Conservation (phyloP, 441 rosid genomes). For the Croton setiger region DNA sequence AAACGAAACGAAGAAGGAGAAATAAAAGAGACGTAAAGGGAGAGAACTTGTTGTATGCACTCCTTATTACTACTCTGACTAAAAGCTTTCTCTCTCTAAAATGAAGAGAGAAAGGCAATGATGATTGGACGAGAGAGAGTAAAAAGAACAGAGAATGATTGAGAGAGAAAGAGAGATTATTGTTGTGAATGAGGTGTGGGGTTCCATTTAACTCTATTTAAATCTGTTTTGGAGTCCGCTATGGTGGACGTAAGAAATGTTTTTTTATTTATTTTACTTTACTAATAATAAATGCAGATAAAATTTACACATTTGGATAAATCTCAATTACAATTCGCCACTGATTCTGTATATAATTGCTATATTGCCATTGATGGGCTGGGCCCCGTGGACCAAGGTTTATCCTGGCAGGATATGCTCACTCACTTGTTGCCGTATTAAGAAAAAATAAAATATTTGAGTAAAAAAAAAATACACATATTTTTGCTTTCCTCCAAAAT, state of each 20-base stretch:
- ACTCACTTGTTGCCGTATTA: too few species aligned
- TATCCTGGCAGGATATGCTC: conserved; percentile 2
- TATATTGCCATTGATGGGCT: not conserved
- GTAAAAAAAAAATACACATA: too few species aligned
- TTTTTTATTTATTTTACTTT: too few species aligned
- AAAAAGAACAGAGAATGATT: conserved; percentile 40
- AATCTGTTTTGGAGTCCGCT: conserved; percentile 53
- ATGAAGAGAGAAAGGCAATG: conserved; percentile 15
- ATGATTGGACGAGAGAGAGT: conserved; percentile 34
- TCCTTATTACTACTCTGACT: conserved; percentile 22
- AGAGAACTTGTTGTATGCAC: not conserved
- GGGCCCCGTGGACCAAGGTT: conserved; percentile 9
- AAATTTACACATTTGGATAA: conserved; percentile 1
- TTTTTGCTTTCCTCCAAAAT: too few species aligned
- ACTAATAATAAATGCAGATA: too few species aligned
- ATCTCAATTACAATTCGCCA: not conserved
- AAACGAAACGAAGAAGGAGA: not conserved
- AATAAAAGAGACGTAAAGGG: conserved; percentile 12
- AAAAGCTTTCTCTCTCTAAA: conserved; percentile 17
- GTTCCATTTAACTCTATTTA: conserved; percentile 44
- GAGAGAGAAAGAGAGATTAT: conserved; percentile 23
- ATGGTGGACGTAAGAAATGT: not conserved
- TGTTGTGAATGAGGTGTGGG: conserved; percentile 21
- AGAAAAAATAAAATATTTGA: too few species aligned
- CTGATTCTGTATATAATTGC: not conserved